Percentiles rank a stretch among this genome's conserved stretches.
Evolutionary conservation across 208 protist genomes (phyloP).

Genomic region (Acanthamoeba castellanii): DNA sequence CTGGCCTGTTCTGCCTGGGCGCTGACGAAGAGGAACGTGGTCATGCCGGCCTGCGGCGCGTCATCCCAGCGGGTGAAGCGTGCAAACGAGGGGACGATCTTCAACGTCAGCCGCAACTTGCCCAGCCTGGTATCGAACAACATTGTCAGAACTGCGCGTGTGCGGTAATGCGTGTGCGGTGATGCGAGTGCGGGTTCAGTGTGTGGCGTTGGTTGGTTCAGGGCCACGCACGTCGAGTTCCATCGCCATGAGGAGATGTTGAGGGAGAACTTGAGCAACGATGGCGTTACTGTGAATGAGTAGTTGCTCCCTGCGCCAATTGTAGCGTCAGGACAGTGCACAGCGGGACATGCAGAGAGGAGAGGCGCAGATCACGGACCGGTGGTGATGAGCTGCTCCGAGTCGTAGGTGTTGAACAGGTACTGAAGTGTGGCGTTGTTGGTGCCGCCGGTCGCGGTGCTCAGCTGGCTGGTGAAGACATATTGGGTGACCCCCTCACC

Average conservation of each 20-base stretch:
- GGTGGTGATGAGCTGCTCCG: constrained; percentile 7
- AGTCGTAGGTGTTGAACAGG: neutral
- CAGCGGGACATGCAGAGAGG: neutral
- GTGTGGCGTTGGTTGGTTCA: neutral
- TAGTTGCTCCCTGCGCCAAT: neutral
- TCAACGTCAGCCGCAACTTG: neutral
- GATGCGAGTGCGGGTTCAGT: neutral
- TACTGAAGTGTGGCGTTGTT: neutral
- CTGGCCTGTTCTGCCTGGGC: neutral
- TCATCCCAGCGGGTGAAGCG: neutral
- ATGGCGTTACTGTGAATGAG: neutral
- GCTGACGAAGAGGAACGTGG: constrained; percentile 15
- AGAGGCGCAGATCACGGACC: neutral
- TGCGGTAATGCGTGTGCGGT: neutral
- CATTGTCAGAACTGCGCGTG: neutral
- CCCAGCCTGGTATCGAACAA: neutral
- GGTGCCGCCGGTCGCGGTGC: neutral
- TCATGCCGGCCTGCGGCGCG: neutral
- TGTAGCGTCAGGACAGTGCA: neutral
- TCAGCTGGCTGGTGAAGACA: neutral
- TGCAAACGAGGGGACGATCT: neutral
- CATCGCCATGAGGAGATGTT: neutral
- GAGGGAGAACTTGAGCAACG: neutral
- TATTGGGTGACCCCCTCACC: neutral
- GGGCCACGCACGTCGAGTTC: neutral